phyloP scores from a whole-genome alignment of 2,329 filamentous ascomycete species.

The Cercospora citrullina region DNA sequence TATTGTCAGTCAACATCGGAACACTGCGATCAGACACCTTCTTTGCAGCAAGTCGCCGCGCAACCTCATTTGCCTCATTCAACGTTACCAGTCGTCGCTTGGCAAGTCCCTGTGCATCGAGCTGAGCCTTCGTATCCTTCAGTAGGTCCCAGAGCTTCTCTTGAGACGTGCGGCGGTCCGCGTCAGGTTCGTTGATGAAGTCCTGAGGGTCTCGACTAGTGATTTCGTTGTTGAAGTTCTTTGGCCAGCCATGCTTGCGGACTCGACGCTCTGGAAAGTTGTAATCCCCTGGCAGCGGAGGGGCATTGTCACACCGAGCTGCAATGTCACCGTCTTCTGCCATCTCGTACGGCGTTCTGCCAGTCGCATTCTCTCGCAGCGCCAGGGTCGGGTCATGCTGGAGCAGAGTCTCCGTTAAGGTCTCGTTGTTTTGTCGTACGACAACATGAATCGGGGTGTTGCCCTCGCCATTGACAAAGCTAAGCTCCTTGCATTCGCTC shows the following conservation, averaged over 20 bases:
- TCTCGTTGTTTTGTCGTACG: constrained; percentile 46
- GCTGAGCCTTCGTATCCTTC: constrained; percentile 32
- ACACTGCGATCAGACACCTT: constrained; percentile 12
- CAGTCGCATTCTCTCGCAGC: constrained; percentile 72
- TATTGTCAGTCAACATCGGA: background rate
- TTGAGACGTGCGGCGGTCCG: background rate
- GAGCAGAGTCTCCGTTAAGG: constrained; percentile 57
- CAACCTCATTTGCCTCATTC: constrained; percentile 62
- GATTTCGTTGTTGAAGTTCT: constrained; percentile 17
- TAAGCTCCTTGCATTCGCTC: constrained; percentile 50
- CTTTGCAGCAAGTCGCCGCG: constrained; percentile 39
- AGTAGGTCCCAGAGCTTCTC: constrained; percentile 43
- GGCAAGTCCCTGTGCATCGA: constrained; percentile 25
- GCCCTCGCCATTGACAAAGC: constrained; percentile 60
- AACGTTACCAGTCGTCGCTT: constrained; percentile 59
- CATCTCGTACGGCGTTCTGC: constrained; percentile 70
- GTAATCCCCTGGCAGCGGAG: constrained; percentile 15
- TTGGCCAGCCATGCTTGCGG: background rate
- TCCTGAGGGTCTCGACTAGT: constrained; percentile 14
- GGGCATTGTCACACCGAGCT: constrained; percentile 7
- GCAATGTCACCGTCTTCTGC: constrained; percentile 58
- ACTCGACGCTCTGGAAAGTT: constrained; percentile 1
- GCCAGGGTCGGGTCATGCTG: constrained; percentile 60
- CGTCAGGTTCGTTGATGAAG: constrained; percentile 27
- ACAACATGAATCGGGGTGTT: constrained; percentile 65